Evolutionary conservation across 495 filamentous ascomycete genomes (phyloP), one percentile per base, ranked within the genome.

Genomic region (Penicillium antarcticum): DNA sequence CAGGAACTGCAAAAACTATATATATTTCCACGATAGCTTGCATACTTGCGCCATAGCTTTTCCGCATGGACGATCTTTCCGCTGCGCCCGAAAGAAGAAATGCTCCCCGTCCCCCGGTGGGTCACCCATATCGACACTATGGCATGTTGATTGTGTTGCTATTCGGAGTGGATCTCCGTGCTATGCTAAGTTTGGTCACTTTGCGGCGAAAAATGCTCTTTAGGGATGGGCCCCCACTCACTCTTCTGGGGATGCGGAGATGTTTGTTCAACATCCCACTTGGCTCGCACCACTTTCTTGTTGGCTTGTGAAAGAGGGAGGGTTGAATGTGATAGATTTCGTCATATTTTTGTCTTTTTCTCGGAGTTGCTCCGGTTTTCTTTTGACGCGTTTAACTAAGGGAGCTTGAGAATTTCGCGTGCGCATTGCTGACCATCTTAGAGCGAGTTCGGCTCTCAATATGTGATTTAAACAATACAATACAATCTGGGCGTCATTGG

Each of bases 81-180:
- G n/a, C 42, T 44, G 13, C n/a, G n/a, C 10, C 45, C 34, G 9
- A 52, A 39, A 41, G 16, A n/a, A 31, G 55, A 4, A 50, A 54
- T 42, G 18, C 46, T 58, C 42, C 46, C 55, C 55, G 55, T 31
- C 18, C n/a, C 13, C 40, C 17, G 1, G 19, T 41, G 7, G 17
- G 14, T 9, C 37, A 21, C 21, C 4, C 3, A 5, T 0, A 0
- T 6, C 5, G 16, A 13, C 10, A 7, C 9, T 8, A 1, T 1
- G 9, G 6, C 18, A 7, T 6, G 12, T 2, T 24, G 0, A 41
- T 41, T 41, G 38, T 18, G 1, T 23, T 3, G 1, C 8, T 1
- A 0, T 7, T 14, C 26, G 26, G 26, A 1, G 26, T 6, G 0
- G 0, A 8, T 29, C 0, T 29, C 5, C 8, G 0, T 11, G 12